Evolutionary conservation across 208 protist species (phyloP), one percentile per base, ranked within the genome.

Genomic region (Acanthamoeba sp.): DNA sequence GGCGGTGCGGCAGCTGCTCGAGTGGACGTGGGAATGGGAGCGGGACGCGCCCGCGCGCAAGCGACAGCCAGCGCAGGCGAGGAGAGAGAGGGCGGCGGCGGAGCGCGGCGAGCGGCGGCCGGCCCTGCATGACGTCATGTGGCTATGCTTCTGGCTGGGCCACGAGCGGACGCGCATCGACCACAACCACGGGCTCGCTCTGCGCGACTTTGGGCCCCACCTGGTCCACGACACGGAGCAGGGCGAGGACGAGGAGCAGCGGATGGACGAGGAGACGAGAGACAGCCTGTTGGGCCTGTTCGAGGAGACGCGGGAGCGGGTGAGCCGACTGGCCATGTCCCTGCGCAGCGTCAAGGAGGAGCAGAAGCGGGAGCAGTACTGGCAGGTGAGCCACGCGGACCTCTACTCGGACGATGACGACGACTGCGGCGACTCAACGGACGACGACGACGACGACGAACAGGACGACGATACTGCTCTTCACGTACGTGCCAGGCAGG

Each of bases 1-100:
- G 66, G 66, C 66, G 32, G 36, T 76, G 32, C n/a, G 66, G 66
- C 66, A 76, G 66, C 66, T 76, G 66, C 66, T 76, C 66, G 32
- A 76, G 66, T 76, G 66, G 66, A 76, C 66, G 4, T 76, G 66
- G 66, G 66, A 76, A 29, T 76, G 66, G 66, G 66, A 76, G 66
- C 20, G 6, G 36, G 29, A 76, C 27, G 66, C 66, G 16, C 2
- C n/a, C 1, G n/a, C 66, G 66, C n/a, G 29, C 62, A 69, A 69
- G n/a, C n/a, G 29, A 20, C n/a, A 9, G 0, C 29, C 7, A 29
- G 7, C n/a, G 66, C 66, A 76, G 16, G 0, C 7, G 36, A 24
- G 18, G 66, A 7, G 6, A 7, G 62, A 10, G 66, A 7, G 12
- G 29, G n/a, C 7, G 66, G 0, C 0, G 36, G 12, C 2, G 27